Base-by-base conservation (phyloP, 345 rosid species). In the Eucalyptus erythrocorys region DNA sequence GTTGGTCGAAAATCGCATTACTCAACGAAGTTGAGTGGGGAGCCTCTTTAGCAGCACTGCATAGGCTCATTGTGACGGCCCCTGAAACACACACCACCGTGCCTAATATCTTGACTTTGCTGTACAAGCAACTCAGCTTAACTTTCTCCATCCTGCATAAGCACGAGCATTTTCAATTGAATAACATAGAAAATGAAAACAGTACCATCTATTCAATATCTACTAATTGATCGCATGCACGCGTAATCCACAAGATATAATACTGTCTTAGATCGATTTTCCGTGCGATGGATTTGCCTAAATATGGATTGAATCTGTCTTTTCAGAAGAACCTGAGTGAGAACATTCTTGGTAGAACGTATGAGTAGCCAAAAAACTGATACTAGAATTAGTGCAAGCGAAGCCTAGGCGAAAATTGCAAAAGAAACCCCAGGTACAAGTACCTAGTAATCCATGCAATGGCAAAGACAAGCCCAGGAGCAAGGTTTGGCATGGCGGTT, bases 71-170 rank as follows among this genome's bases (percentile, higher is more conserved):
- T 42, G 92, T 86, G 48, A 97, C 57, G 42, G 99, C 99, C 8
- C 99, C 99, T 43, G 89, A 87, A 45, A 96, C 98, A 88, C 99
- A 96, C 85, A 98, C 66, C 48, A 95, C 88, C 19, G 99, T 96
- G 53, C 99, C 99, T 76, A 93, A 89, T 82, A 98, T 92, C 92
- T 98, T 97, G 81, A 95, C 91, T 92, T 95, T 96, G 93, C 99
- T 95, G 91, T 96, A 95, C 85, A 91, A 30, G 91, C 97, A 95
- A 85, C 93, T 92, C 82, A 95, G 87, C 64, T 91, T 89, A 90
- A 98, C 97, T 91, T 94, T 94, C 95, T 97, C 99, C 86, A 94
- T 86, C 94, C 99, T 96, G 94, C 30, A 21, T 22, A 76, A 76
- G 82, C 15, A 4, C 24, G 47, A 76, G 47, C 47, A 76, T 40